Conservation (phyloP, 495 filamentous ascomycete genomes). For the Thozetella sp. region DNA sequence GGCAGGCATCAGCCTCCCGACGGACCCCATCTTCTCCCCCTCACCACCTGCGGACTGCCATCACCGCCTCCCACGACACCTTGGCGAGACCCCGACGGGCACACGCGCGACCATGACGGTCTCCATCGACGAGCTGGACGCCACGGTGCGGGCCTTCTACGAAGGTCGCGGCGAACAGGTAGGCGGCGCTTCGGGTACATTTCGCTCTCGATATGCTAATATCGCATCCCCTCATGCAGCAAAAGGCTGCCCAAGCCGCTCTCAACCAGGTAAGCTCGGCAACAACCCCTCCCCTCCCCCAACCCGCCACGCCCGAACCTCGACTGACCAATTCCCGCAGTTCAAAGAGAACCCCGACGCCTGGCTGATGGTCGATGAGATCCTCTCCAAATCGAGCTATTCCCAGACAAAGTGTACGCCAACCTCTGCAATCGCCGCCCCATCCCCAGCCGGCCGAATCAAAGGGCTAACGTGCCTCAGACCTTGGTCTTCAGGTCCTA, state of each 20-base stretch:
- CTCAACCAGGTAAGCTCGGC: slow-evolving; percentile 80
- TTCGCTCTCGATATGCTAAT: slow-evolving; percentile 15
- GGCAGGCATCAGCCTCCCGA: slow-evolving; percentile 1
- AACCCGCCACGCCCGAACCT: slow-evolving; percentile 22
- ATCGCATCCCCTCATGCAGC: slow-evolving; percentile 54
- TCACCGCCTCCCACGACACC: background rate
- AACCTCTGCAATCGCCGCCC: slow-evolving; percentile 8
- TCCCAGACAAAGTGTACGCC: slow-evolving; percentile 93
- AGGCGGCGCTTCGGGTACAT: slow-evolving; percentile 29
- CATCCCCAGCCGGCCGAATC: slow-evolving; percentile 1
- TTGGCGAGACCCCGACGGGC: slow-evolving; percentile 3
- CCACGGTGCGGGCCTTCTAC: slow-evolving; percentile 93
- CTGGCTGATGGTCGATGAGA: slow-evolving; percentile 95
- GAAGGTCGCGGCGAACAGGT: slow-evolving; percentile 93
- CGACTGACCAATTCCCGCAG: slow-evolving; percentile 43
- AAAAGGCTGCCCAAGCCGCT: slow-evolving; percentile 94
- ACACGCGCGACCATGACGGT: slow-evolving; percentile 49
- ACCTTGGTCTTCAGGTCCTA: slow-evolving; percentile 92
- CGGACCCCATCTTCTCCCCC: slow-evolving; percentile 1
- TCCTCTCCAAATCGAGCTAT: slow-evolving; percentile 86
- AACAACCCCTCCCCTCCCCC: background rate
- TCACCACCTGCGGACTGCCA: background rate
- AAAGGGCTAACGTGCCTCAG: slow-evolving; percentile 57
- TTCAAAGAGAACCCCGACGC: slow-evolving; percentile 99
- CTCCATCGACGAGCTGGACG: slow-evolving; percentile 89